These are phyloP conservation scores for Aspergillus pseudoterreus DNA, from an alignment of 2,329 filamentous ascomycete species.

Conservation along the genomic window DNA sequence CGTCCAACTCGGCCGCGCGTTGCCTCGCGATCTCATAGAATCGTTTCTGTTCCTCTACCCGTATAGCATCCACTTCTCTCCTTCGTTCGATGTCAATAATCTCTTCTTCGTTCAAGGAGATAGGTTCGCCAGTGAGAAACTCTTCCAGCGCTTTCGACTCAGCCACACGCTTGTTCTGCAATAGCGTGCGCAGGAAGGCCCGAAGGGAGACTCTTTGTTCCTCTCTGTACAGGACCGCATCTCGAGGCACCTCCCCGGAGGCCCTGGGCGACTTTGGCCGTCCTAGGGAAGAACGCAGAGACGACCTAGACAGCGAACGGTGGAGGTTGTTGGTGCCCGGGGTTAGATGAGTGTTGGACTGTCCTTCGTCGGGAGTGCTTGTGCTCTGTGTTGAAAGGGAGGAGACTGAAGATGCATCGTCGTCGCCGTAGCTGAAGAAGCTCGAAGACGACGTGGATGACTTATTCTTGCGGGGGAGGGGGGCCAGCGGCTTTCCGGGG, in stretches of 20 bases:
- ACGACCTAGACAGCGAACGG: slow-evolving; percentile 28
- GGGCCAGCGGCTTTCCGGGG: slow-evolving; percentile 82
- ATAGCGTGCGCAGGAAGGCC: slow-evolving; percentile 80
- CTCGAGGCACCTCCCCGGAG: slow-evolving; percentile 42
- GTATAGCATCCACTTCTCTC: slow-evolving; percentile 79
- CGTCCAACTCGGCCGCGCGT: slow-evolving; percentile 86
- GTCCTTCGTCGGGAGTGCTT: slow-evolving; percentile 37
- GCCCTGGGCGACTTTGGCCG: slow-evolving; percentile 26
- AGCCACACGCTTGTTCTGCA: slow-evolving; percentile 81
- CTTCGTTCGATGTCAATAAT: slow-evolving; percentile 73
- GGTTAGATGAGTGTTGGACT: slow-evolving; percentile 30
- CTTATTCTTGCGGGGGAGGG: slow-evolving; percentile 90
- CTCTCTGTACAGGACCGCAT: slow-evolving; percentile 72
- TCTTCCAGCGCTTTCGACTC: slow-evolving; percentile 78
- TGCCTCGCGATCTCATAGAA: slow-evolving; percentile 95
- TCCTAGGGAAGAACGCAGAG: slow-evolving; percentile 18
- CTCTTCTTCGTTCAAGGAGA: slow-evolving; percentile 77
- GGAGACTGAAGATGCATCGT: slow-evolving; percentile 76
- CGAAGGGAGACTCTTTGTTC: slow-evolving; percentile 86
- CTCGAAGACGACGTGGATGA: slow-evolving; percentile 60
- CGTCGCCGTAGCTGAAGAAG: slow-evolving; percentile 57
- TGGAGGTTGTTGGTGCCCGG: slow-evolving; percentile 21
- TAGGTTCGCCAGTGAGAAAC: slow-evolving; percentile 71
- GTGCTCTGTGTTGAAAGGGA: slow-evolving; percentile 68
- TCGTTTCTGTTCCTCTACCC: slow-evolving; percentile 84